These are phyloP conservation scores for Tilletia indica DNA, from an alignment of 1,284 basidiomycete genomes.

Conservation along the genomic window DNA sequence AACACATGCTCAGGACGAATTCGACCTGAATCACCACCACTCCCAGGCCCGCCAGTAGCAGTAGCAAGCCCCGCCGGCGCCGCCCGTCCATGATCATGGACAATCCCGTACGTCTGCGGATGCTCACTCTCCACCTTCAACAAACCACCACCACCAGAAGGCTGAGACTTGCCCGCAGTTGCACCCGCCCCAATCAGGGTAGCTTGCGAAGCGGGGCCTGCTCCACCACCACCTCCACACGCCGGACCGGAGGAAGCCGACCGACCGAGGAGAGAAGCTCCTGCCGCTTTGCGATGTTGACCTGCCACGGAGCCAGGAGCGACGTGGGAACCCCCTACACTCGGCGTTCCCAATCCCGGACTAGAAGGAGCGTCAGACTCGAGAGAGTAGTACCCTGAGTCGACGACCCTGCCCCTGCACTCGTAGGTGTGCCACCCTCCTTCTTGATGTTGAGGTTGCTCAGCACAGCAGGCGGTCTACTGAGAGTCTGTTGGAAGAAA, in stretches of 20 bases:
- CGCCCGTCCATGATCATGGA: slow-evolving; percentile 4
- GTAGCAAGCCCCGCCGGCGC: not conserved
- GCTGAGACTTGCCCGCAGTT: no score
- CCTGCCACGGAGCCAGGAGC: no score
- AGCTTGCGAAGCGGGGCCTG: no score
- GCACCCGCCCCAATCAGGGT: no score
- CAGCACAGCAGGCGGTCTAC: not conserved
- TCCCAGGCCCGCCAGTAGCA: not conserved
- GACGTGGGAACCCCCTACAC: not conserved
- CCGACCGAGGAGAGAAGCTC: not conserved
- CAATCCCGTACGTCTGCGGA: not conserved
- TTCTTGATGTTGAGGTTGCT: not conserved
- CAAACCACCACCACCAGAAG: not conserved
- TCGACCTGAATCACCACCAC: not conserved
- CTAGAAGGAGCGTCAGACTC: not conserved
- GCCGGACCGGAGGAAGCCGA: slow-evolving; percentile 3
- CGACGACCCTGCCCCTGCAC: not conserved
- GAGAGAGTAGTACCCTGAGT: not conserved
- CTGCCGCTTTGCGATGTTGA: not conserved
- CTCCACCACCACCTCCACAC: no score
- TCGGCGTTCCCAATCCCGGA: not conserved
- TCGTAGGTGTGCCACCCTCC: not conserved
- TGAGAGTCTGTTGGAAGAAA: slow-evolving; percentile 2
- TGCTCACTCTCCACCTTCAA: not conserved
- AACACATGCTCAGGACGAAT: not conserved